Evolutionary conservation across 1,139 yeast genomes (phyloP), one percentile per base, ranked within the genome.

Genomic region (Saccharomyces hybrid): DNA sequence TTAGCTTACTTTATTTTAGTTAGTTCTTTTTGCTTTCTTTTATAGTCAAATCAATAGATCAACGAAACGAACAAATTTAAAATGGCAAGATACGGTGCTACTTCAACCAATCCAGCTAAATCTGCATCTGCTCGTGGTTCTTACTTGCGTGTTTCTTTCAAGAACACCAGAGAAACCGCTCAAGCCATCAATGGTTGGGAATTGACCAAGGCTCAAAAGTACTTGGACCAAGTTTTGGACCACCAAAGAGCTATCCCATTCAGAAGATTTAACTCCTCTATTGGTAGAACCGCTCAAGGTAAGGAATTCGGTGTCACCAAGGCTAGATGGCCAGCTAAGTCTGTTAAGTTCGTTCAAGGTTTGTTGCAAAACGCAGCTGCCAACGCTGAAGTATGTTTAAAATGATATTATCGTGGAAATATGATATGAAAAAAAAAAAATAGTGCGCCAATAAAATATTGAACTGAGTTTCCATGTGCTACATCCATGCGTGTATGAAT

Each of bases 241-340:
- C 96, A 93, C 84, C 84, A 93, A 83, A 93, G 98, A 86, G 99
- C 98, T 73, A 88, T 93, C 72, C 99, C 99, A 77, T 90, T 93
- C 93, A 88, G 99, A 84, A 86, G 96, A 83, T 91, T 82, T 82
- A 86, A 87, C 82, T 83, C 86, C 69, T 88, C 97, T 72, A 90
- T 89, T 73, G 99, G 99, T 77, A 89, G 99, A 83, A 88, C 99
- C 72, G 96, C 93, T 70, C 99, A 93, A 83, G 99, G 97, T 81
- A 93, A 93, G 82, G 98, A 93, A 83, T 95, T 91, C 75, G 98
- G 98, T 80, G 96, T 90, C 76, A 90, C 97, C 84, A 90, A 88
- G 82, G 98, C 98, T 73, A 91, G 99, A 89, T 93, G 99, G 99
- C 99, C 99, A 75, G 96, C 84, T 67, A 93, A 93, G 87, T 88